phyloP scores from a whole-genome alignment of 1,284 basidiomycete genomes.

The Pseudozyma hubeiensis region DNA sequence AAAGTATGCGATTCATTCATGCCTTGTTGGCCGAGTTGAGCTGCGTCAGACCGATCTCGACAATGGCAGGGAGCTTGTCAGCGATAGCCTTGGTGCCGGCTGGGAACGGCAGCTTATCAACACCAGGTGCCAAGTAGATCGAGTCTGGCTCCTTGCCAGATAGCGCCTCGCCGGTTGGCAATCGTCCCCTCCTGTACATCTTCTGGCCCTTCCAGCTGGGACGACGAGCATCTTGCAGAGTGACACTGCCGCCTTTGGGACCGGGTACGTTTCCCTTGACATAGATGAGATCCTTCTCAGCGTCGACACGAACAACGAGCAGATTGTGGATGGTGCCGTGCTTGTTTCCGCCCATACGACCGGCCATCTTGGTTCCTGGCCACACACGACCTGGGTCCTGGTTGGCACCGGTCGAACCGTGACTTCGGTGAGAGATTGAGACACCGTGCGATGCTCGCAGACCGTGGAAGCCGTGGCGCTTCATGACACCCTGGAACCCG shows the following conservation, averaged over 20 bases:
- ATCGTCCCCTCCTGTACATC: conserved; percentile 58
- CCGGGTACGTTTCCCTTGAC: conserved; percentile 76
- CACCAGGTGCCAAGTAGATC: conserved; percentile 84
- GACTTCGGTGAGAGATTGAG: conserved; percentile 90
- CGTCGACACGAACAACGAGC: conserved; percentile 87
- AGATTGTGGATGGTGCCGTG: conserved; percentile 77
- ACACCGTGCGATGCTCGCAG: conserved; percentile 94
- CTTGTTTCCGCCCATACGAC: conserved; percentile 81
- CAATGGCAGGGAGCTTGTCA: conserved; percentile 70
- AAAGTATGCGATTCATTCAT: conserved; percentile 1
- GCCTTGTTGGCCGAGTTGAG: conserved; percentile 36
- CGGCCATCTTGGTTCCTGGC: conserved; percentile 99
- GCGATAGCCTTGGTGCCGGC: conserved; percentile 86
- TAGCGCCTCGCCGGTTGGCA: conserved; percentile 73
- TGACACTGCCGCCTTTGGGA: conserved; percentile 71
- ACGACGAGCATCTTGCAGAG: conserved; percentile 65
- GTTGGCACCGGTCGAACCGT: conserved; percentile 93
- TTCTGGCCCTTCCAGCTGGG: conserved; percentile 63
- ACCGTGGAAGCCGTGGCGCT: conserved; percentile 93
- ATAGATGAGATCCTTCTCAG: conserved; percentile 84
- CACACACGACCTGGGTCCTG: conserved; percentile 89
- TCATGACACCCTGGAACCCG: conserved; percentile 97
- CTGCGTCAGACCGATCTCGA: conserved; percentile 59
- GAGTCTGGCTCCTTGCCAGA: conserved; percentile 78
- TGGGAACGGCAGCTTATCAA: conserved; percentile 88